Percentiles rank a stretch among this genome's conserved stretches.
Evolutionary conservation across 495 filamentous ascomycete genomes (phyloP).

Genomic region (Penicillium diatomitis): DNA sequence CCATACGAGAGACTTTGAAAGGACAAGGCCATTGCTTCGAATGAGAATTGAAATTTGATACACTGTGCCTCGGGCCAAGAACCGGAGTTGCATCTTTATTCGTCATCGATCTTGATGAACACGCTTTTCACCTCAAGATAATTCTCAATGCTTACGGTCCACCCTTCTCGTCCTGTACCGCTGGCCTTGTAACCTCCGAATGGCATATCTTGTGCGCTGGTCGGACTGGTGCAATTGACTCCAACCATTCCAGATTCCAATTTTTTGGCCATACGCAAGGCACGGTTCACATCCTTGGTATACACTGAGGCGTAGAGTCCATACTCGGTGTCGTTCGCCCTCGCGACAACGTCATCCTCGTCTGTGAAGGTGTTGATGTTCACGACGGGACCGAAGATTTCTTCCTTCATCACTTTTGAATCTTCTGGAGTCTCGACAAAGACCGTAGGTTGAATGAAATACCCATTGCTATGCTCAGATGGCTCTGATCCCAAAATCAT

Average conservation of each 20-base stretch:
- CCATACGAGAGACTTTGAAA: not conserved
- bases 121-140: conserved; percentile 43
- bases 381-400: conserved; percentile 41
- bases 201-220: conserved; percentile 25
- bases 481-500: conserved; percentile 7
- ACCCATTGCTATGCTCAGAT: conserved; percentile 20
- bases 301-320: conserved; percentile 37
- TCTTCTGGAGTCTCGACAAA: conserved; percentile 28
- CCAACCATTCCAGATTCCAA: conserved; percentile 44
- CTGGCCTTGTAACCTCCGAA: conserved; percentile 47
- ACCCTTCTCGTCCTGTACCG: conserved; percentile 39
- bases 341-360: conserved; percentile 31
- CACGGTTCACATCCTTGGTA: conserved; percentile 39
- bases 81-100: not conserved
- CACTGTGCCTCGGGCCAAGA: not conserved
- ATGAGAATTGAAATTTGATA: not conserved
- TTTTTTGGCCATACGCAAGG: conserved; percentile 35
- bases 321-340: conserved; percentile 33
- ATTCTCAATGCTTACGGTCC: conserved; percentile 29
- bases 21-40: not conserved
- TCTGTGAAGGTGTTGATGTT: conserved; percentile 28
- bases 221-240: conserved; percentile 40
- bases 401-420: conserved; percentile 29
- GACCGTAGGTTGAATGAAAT: conserved; percentile 38
- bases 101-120: conserved; percentile 20